Base-by-base conservation (phyloP, 176 grass and related monocot species). In the Aegilops sharonensis region DNA sequence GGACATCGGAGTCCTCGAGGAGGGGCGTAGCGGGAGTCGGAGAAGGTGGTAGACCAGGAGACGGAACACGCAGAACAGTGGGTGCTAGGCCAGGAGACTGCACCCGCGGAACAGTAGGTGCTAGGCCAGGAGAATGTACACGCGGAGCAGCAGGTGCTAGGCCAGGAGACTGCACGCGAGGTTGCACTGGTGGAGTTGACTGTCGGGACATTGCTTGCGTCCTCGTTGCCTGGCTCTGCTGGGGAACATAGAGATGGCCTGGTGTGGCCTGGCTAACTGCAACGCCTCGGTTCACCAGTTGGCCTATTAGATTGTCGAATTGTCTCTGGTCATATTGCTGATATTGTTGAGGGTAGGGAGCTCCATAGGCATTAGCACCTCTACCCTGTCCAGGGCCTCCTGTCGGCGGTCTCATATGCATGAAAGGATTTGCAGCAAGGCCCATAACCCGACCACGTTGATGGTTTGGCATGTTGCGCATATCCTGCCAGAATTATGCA, bases 401-500 rank as follows among this genome's bases (percentile, higher is more conserved):
- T 25, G 73, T 30, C 6, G 80, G 57, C 13, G 68, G 30, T 32
- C 39, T 83, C 79, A 39, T 60, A 52, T 77, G 50, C 66, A 63
- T 81, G 13, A 62, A 47, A 31, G 73, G 75, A 76, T 62, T 39
- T 21, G 77, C 62, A 81, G 84, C 65, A 75, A 86, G 57, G 39
- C 87, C 87, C 68, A 34, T 43, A 50, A 72, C 43, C 32, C 64
- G 83, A 11, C 76, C 79, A 6, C 64, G 82, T 42, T 24, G 56
- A 83, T 84, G 31, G 67, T 39, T 90, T 32, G 85, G 75, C 18
- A 65, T 82, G 78, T 57, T 82, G 64, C 7, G 64, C 17, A 47
- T 85, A 9, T 88, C 90, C 90, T 91, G 89, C 78, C 77, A 88
- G 70, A 18, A 84, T 42, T 87, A 84, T 63, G 62, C 66, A 48